These are phyloP conservation scores for Claviceps paspali DNA, from an alignment of 2,329 filamentous ascomycete genomes.

Conservation along the genomic window DNA sequence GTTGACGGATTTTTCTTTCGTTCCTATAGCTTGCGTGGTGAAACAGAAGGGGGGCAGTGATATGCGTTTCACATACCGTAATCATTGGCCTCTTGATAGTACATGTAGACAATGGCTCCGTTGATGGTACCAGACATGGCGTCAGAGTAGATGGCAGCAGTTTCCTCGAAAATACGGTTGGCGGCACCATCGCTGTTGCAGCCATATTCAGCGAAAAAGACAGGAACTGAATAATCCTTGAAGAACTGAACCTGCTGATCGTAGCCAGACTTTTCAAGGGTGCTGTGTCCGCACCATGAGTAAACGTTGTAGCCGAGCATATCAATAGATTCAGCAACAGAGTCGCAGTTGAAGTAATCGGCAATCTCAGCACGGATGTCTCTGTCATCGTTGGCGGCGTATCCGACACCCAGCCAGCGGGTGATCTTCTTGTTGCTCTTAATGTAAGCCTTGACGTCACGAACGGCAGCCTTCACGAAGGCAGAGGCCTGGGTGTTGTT, in stretches of 20 bases:
- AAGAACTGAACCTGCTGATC: slow-evolving; percentile 75
- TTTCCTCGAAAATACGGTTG: slow-evolving; percentile 72
- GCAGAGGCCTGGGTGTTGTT: slow-evolving; percentile 85
- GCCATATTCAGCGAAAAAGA: slow-evolving; percentile 98
- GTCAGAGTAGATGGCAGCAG: slow-evolving; percentile 60
- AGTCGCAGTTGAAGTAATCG: slow-evolving; percentile 87
- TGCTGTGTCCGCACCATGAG: slow-evolving; percentile 89
- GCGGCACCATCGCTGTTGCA: slow-evolving; percentile 58
- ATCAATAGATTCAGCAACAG: slow-evolving; percentile 54
- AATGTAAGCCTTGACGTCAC: slow-evolving; percentile 93
- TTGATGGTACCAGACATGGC: slow-evolving; percentile 82
- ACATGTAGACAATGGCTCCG: slow-evolving; percentile 98
- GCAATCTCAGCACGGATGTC: slow-evolving; percentile 69
- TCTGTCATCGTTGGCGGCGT: slow-evolving; percentile 87
- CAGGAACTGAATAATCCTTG: slow-evolving; percentile 73
- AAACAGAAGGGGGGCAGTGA: too few relatives aligned
- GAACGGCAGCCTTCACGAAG: slow-evolving; percentile 94
- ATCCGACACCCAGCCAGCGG: slow-evolving; percentile 76
- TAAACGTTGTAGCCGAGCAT: slow-evolving; percentile 99
- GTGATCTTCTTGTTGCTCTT: slow-evolving; percentile 63
- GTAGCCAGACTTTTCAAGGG: slow-evolving; percentile 64
- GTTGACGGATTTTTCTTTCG: too few relatives aligned
- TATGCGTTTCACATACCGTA: slow-evolving; percentile 43
- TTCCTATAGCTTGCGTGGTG: too few relatives aligned
- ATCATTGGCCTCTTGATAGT: slow-evolving; percentile 80